A percentile compares a stretch with the other conserved stretches of the same genome.
Conservation (phyloP, 2,329 filamentous ascomycete species). For the Colletotrichum sp. region DNA sequence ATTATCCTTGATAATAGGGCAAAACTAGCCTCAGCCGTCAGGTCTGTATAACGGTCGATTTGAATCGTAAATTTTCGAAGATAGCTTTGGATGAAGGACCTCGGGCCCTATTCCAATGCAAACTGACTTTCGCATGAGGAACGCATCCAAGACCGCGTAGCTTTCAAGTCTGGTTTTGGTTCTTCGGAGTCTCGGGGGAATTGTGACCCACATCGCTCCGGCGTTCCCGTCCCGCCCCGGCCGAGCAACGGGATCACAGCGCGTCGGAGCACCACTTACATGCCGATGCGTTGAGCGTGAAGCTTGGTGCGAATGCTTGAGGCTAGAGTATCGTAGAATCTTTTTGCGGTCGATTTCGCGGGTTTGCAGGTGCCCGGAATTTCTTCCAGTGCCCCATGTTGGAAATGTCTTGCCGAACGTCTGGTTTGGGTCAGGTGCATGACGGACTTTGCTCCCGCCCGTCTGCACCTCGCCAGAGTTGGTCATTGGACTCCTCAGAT, state of each 20-base stretch:
- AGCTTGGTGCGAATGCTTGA: fast-evolving
- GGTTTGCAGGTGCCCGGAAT: neutral
- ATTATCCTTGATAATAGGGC: too few relatives aligned
- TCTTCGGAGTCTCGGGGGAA: neutral
- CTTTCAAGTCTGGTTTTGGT: neutral
- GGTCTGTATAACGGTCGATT: neutral
- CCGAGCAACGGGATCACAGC: neutral
- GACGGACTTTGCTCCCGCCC: neutral
- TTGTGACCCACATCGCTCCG: neutral
- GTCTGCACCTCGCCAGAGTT: neutral
- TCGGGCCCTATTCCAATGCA: fast-evolving
- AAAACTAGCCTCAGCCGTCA: neutral
- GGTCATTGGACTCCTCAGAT: neutral
- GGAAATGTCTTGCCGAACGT: neutral
- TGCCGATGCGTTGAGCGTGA: neutral
- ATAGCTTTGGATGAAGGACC: neutral
- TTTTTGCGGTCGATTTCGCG: neutral
- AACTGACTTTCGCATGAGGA: neutral
- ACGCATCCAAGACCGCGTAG: too few relatives aligned
- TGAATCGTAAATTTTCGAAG: neutral
- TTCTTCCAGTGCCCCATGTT: fast-evolving
- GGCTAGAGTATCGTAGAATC: neutral
- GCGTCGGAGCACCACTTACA: neutral
- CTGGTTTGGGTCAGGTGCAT: neutral
- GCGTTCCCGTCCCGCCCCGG: neutral